Percentiles rank a stretch among this genome's conserved stretches.
Conservation (phyloP, 345 rosid genomes). For the Syzygium oleosum region DNA sequence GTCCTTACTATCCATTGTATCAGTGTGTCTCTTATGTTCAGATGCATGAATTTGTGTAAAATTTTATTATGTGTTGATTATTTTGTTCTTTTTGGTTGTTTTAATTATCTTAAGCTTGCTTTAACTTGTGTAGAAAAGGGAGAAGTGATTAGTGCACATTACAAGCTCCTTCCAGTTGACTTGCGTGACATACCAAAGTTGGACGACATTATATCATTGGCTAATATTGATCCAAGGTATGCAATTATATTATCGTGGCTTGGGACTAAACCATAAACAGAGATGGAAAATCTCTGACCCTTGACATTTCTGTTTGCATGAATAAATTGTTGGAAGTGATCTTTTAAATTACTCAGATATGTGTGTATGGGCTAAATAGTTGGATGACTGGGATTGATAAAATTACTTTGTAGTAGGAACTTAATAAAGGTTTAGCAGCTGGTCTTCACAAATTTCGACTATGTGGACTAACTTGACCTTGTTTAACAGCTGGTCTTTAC, state of each 20-base stretch:
- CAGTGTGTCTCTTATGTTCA: not conserved
- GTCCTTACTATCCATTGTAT: not conserved
- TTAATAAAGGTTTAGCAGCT: too few relatives aligned
- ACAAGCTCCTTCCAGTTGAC: constrained; percentile 90
- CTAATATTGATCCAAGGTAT: constrained; percentile 87
- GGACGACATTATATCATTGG: constrained; percentile 58
- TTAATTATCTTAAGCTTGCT: not conserved
- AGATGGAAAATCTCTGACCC: not conserved
- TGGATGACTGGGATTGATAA: not conserved
- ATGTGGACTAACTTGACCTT: too few relatives aligned
- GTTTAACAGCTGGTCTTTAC: too few relatives aligned
- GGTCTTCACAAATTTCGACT: too few relatives aligned
- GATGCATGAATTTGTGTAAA: not conserved
- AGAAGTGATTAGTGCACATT: constrained; percentile 74
- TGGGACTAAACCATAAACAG: not conserved
- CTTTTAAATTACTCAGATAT: not conserved
- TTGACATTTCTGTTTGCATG: not conserved
- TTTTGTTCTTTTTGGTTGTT: not conserved
- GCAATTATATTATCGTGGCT: not conserved
- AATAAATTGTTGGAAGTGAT: not conserved
- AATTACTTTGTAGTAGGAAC: not conserved
- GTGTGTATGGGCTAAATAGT: not conserved
- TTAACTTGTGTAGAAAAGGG: constrained; percentile 55
- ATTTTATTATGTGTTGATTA: not conserved
- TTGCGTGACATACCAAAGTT: constrained; percentile 65